Percentiles rank a stretch among this genome's conserved stretches.
These are phyloP conservation scores for Vitis rotundifolia DNA, from an alignment of 164 flowering plant genomes.

Conservation along the genomic window DNA sequence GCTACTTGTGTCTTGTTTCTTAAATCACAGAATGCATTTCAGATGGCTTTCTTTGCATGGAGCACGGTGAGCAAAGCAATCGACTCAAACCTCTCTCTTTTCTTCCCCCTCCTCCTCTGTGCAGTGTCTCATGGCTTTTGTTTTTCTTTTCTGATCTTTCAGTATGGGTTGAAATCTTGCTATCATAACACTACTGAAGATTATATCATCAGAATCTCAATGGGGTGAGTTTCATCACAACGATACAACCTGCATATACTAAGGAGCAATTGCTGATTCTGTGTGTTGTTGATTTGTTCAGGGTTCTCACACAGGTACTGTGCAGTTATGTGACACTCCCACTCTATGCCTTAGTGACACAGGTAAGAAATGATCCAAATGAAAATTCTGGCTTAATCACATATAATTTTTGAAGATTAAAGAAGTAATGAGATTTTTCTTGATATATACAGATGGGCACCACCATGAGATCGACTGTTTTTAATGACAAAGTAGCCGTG, in stretches of 20 bases:
- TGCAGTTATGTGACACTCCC: constrained; percentile 68
- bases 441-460: constrained; percentile 26
- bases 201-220: constrained; percentile 40
- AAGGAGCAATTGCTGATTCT: background rate
- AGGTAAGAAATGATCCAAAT: constrained; percentile 25
- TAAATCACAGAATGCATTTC: constrained; percentile 58
- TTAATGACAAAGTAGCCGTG: constrained; percentile 22
- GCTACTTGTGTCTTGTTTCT: background rate
- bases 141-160: constrained; percentile 12
- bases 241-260: background rate
- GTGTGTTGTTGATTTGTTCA: constrained; percentile 14
- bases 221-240: constrained; percentile 39
- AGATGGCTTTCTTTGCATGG: constrained; percentile 62
- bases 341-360: constrained; percentile 63
- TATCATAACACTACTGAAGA: constrained; percentile 37
- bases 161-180: constrained; percentile 41
- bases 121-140: background rate
- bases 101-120: background rate
- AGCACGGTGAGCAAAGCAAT: constrained; percentile 35
- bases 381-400: background rate
- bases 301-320: constrained; percentile 47
- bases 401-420: too few species aligned
- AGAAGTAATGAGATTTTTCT: background rate
- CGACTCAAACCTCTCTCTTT: background rate
- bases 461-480: constrained; percentile 25